Percentiles rank a stretch among this genome's conserved stretches.
Conservation (phyloP, 768 basidiomycete species). For the Suillus americanus region DNA sequence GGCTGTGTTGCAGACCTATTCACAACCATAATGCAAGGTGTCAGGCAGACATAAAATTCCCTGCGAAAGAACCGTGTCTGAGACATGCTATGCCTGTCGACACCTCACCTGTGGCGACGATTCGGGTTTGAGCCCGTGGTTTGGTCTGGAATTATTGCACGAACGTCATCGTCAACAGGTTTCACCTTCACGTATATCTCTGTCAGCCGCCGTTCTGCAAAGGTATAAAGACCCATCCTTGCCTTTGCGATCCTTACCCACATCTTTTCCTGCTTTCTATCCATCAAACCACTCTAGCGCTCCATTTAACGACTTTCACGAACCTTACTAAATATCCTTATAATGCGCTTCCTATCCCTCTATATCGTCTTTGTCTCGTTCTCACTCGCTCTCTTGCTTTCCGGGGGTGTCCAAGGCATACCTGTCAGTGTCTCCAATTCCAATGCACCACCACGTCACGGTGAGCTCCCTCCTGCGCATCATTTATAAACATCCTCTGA, state of each 20-base stretch:
- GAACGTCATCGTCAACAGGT: neutral
- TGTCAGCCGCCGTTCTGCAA: neutral
- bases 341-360: constrained; percentile 23
- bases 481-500: neutral
- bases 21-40: neutral
- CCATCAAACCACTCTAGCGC: neutral
- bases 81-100: neutral
- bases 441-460: neutral
- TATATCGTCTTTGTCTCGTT: constrained; percentile 18
- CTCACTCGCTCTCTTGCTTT: constrained; percentile 16
- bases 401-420: constrained; percentile 16
- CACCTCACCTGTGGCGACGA: neutral
- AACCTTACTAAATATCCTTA: constrained; percentile 14
- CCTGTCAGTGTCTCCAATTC: constrained; percentile 11
- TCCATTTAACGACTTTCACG: neutral
- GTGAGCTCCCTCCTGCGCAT: neutral
- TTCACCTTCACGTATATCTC: neutral
- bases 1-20: neutral
- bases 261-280: constrained; percentile 11
- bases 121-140: neutral
- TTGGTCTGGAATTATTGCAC: neutral
- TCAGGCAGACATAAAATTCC: neutral
- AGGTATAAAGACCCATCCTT: neutral
- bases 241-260: constrained; percentile 11
- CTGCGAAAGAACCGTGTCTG: neutral